A percentile compares a stretch with the other conserved stretches of the same genome.
phyloP scores from a whole-genome alignment of 129 eudicot species.

The Glebionis coronaria region DNA sequence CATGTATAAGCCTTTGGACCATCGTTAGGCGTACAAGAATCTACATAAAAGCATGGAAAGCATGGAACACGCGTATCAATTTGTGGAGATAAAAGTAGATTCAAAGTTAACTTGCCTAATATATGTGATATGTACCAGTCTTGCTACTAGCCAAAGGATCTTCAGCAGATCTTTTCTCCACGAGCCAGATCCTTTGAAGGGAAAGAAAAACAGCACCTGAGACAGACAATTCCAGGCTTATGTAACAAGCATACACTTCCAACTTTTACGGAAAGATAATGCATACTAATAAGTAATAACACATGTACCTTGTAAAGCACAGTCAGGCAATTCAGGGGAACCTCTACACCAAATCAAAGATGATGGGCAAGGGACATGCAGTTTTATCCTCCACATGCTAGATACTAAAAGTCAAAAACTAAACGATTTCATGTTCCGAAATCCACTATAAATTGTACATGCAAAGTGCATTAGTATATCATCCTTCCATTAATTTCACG shows the following conservation, averaged over 20 bases:
- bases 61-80: no score
- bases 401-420: not conserved
- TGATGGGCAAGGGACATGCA: not conserved
- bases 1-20: no score
- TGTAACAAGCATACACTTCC: not conserved
- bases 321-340: not conserved
- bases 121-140: no score
- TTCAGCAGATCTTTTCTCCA: no score
- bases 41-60: no score
- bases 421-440: not conserved
- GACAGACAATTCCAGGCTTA: not conserved
- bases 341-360: not conserved
- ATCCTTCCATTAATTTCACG: conserved; percentile 62
- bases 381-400: not conserved
- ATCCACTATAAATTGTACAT: not conserved
- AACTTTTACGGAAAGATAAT: not conserved
- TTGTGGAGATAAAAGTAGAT: no score
- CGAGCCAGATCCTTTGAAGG: no score
- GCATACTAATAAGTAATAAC: not conserved
- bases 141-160: no score
- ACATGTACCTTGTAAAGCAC: not conserved
- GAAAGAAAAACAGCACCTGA: not conserved
- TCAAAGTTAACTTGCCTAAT: no score
- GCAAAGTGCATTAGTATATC: conserved; percentile 30
- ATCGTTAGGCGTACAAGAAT: no score